A percentile compares a stretch with the other conserved stretches of the same genome.
These are phyloP conservation scores for Nemania abortiva DNA, from an alignment of 2,329 filamentous ascomycete genomes.

Conservation along the genomic window DNA sequence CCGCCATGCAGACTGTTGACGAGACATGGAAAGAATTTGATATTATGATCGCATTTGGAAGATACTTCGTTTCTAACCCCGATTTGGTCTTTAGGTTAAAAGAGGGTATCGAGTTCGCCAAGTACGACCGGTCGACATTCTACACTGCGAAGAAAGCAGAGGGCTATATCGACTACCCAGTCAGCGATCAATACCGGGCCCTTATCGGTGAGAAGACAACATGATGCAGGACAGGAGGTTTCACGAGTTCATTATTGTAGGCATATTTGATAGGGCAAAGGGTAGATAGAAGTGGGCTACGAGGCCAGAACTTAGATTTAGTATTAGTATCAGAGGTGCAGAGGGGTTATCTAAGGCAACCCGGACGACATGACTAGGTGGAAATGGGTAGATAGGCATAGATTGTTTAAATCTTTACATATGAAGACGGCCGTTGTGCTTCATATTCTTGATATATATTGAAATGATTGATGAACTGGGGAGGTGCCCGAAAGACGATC, in stretches of 20 bases:
- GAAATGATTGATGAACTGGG: too few relatives aligned
- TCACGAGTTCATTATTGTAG: too few relatives aligned
- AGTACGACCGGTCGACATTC: slow-evolving; percentile 60
- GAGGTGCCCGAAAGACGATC: not conserved
- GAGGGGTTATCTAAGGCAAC: not conserved
- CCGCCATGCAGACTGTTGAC: slow-evolving; percentile 56
- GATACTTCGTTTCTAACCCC: slow-evolving; percentile 62
- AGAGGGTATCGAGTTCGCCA: slow-evolving; percentile 57
- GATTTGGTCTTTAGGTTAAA: slow-evolving; percentile 60
- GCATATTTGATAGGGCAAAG: not conserved
- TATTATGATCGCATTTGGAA: slow-evolving; percentile 61
- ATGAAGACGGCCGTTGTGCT: not conserved
- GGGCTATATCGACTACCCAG: slow-evolving; percentile 45
- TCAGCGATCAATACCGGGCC: slow-evolving; percentile 34
- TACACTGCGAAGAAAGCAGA: slow-evolving; percentile 49
- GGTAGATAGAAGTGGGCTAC: not conserved
- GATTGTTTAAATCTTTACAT: too few relatives aligned
- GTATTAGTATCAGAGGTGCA: not conserved
- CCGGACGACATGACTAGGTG: not conserved
- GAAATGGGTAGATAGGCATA: too few relatives aligned
- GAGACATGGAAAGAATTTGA: slow-evolving; percentile 56
- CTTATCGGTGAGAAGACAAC: not conserved
- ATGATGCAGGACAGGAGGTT: not conserved
- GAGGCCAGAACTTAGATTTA: not conserved
- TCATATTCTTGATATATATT: not conserved